Evolutionary conservation across 768 basidiomycete species (phyloP).

Genomic region (Boletus sp.): DNA sequence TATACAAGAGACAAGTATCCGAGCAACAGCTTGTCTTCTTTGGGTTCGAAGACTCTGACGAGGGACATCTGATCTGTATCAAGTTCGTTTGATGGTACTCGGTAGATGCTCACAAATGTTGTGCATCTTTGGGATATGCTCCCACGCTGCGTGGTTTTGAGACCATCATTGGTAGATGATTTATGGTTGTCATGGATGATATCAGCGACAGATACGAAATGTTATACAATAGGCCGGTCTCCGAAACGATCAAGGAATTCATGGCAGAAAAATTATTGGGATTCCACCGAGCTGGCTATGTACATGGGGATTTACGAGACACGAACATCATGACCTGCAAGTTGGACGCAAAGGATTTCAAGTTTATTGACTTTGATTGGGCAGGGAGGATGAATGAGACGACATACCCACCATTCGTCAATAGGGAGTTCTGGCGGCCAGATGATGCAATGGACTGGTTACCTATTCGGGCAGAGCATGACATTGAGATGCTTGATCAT

Average conservation of each 20-base stretch:
- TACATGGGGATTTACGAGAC: not conserved
- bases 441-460: not conserved
- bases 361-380: not conserved
- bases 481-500: not conserved
- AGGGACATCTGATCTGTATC: conserved; percentile 20
- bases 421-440: not conserved
- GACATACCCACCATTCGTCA: not conserved
- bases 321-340: not conserved
- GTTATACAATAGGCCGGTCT: not conserved
- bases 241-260: not conserved
- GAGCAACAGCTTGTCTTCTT: conserved; percentile 10
- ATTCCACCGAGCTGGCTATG: not conserved
- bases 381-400: not conserved
- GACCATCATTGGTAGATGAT: conserved; percentile 29
- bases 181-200: conserved; percentile 35
- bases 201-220: not conserved
- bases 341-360: not conserved
- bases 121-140: conserved; percentile 23
- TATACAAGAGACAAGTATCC: conserved; percentile 1
- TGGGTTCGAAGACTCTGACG: conserved; percentile 9
- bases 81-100: conserved; percentile 31
- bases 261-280: not conserved
- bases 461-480: not conserved
- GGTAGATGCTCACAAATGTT: conserved; percentile 23
- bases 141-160: conserved; percentile 29